These are phyloP conservation scores for Amphirosellinia nigrospora DNA, from an alignment of 495 filamentous ascomycete species.

Conservation along the genomic window DNA sequence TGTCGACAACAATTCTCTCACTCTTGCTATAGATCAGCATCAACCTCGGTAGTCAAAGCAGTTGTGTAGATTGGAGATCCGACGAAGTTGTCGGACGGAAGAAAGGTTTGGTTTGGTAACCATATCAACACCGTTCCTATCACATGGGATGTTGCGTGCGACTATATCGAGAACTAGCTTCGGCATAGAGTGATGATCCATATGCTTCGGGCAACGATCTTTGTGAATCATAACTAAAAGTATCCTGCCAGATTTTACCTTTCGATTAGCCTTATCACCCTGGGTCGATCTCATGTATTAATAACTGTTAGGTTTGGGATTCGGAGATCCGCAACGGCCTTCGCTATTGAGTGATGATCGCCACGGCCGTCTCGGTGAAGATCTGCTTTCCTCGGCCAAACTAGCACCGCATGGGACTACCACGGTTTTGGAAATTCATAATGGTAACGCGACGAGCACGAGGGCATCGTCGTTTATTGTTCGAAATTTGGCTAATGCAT, in stretches of 20 bases:
- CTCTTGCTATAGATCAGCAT: conserved; percentile 1
- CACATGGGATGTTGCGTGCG: not conserved
- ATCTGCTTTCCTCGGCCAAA: conserved; percentile 8
- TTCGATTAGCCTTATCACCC: conserved; percentile 9
- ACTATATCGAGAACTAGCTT: not conserved
- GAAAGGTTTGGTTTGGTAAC: not conserved
- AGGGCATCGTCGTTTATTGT: not conserved
- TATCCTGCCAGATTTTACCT: not conserved
- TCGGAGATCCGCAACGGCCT: conserved; percentile 4
- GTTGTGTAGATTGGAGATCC: not conserved
- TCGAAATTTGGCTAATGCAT: conserved; percentile 4
- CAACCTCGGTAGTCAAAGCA: not conserved
- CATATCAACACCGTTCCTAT: not conserved
- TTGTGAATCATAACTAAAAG: not conserved
- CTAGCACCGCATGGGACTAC: not conserved
- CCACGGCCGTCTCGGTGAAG: not conserved
- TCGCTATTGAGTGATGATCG: conserved; percentile 16
- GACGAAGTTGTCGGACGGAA: not conserved
- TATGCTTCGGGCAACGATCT: not conserved
- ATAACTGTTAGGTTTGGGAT: not conserved
- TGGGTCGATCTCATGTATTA: not conserved
- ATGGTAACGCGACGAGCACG: not conserved
- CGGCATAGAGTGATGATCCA: not conserved
- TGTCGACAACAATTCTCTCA: not conserved
- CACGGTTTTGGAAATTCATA: not conserved